Conservation (phyloP, 23 red algal genomes). For the Gracilaria caudata region DNA sequence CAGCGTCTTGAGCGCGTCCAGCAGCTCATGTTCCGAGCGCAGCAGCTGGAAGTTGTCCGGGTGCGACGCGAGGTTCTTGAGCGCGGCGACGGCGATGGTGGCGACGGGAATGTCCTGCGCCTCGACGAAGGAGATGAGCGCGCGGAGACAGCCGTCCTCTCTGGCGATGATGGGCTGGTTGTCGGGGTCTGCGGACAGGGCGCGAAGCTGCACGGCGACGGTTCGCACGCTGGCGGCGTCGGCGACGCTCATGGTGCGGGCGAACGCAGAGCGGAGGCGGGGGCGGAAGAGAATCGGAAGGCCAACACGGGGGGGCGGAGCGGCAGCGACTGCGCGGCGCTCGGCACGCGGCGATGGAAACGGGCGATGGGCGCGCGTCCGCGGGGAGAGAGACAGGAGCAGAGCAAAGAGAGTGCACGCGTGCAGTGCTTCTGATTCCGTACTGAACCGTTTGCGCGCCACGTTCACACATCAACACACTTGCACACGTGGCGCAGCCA, state of each 20-base stretch:
- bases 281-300: too few relatives aligned
- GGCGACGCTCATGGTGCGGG: conserved; percentile 51
- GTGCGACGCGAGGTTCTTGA: conserved; percentile 67
- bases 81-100: conserved; percentile 72
- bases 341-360: not conserved
- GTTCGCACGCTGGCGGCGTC: conserved; percentile 83
- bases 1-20: conserved; percentile 40
- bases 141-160: conserved; percentile 86
- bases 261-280: not conserved
- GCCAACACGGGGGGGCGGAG: too few relatives aligned
- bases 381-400: too few relatives aligned
- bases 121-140: conserved; percentile 72
- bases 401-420: too few relatives aligned
- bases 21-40: conserved; percentile 49
- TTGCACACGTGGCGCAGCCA: too few relatives aligned
- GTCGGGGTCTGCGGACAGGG: conserved; percentile 84
- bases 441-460: too few relatives aligned
- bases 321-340: not conserved
- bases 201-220: conserved; percentile 85
- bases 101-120: conserved; percentile 57
- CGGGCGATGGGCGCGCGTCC: too few relatives aligned
- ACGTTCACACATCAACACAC: too few relatives aligned
- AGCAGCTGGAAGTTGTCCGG: conserved; percentile 75
- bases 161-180: conserved; percentile 93
- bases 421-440: too few relatives aligned